These are phyloP conservation scores for Cinnamomum micranthum DNA, from an alignment of 164 flowering plant species.

Conservation along the genomic window DNA sequence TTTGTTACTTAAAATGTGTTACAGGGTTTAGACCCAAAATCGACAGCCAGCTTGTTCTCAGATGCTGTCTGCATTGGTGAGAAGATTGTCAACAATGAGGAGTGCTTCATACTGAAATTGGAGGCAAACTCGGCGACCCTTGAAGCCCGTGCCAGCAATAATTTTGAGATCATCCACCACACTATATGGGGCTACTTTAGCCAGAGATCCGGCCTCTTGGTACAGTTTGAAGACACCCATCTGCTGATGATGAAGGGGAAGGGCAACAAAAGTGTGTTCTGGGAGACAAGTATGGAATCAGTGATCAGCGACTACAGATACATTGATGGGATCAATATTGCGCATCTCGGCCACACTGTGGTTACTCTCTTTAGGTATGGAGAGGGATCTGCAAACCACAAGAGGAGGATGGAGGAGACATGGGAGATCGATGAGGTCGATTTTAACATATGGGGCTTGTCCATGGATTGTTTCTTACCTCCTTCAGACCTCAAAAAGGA, in stretches of 20 bases:
- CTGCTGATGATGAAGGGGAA: constrained; percentile 54
- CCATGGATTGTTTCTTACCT: too few relatives aligned
- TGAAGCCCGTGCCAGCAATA: constrained; percentile 48
- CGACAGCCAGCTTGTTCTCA: constrained; percentile 64
- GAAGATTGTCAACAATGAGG: constrained; percentile 56
- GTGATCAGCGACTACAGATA: constrained; percentile 55
- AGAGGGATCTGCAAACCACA: constrained; percentile 35
- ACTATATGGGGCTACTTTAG: constrained; percentile 88
- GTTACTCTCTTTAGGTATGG: constrained; percentile 70
- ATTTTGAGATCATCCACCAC: constrained; percentile 67
- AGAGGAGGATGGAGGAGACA: constrained; percentile 64
- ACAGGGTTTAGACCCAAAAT: constrained; percentile 83
- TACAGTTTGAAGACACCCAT: constrained; percentile 77
- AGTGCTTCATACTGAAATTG: constrained; percentile 70
- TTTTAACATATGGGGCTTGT: constrained; percentile 58
- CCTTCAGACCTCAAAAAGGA: too few relatives aligned
- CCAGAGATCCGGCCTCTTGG: constrained; percentile 74
- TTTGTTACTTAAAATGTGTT: background rate
- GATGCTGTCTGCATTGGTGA: constrained; percentile 81
- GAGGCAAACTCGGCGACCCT: constrained; percentile 46
- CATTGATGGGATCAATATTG: constrained; percentile 68
- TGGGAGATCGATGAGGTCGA: constrained; percentile 73
- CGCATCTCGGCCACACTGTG: constrained; percentile 65
- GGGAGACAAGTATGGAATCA: constrained; percentile 80
- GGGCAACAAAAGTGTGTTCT: constrained; percentile 55